Evolutionary conservation across 106 monocot species (phyloP).

Genomic region (Amphibolis antarctica): DNA sequence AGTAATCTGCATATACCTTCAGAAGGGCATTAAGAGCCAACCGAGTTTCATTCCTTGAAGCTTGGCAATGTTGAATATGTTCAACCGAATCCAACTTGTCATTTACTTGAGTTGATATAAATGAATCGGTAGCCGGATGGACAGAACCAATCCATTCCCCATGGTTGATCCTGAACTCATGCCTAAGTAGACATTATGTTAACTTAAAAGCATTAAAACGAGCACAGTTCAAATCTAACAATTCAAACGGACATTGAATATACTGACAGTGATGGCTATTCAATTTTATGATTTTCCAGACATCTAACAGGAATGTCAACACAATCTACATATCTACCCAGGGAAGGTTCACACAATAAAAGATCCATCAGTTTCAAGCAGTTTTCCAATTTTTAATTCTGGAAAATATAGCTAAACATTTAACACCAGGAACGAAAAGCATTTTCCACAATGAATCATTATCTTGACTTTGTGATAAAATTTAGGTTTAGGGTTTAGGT

Average conservation of each 20-base stretch:
- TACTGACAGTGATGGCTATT: too few species aligned
- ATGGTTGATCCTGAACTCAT: slow-evolving; percentile 63
- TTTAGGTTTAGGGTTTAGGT: too few species aligned
- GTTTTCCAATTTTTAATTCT: too few species aligned
- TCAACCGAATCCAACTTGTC: slow-evolving; percentile 13
- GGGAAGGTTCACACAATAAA: too few species aligned
- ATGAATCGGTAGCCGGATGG: slow-evolving; percentile 33
- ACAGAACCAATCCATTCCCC: slow-evolving; percentile 56
- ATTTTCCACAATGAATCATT: too few species aligned
- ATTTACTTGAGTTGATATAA: slow-evolving; percentile 21
- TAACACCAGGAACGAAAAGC: too few species aligned
- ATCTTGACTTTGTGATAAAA: too few species aligned
- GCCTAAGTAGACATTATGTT: slow-evolving; percentile 22
- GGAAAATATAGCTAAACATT: too few species aligned
- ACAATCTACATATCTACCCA: too few species aligned
- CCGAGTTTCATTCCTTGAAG: slow-evolving; percentile 51
- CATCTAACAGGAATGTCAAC: too few species aligned
- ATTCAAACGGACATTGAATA: neutral
- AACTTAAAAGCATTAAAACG: slow-evolving; percentile 2
- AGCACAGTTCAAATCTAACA: neutral
- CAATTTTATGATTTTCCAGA: too few species aligned
- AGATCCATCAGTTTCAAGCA: too few species aligned
- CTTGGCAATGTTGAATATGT: slow-evolving; percentile 30
- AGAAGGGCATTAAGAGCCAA: slow-evolving; percentile 64
- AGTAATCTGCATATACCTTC: slow-evolving; percentile 26